Base-by-base conservation (phyloP, 2,329 filamentous ascomycete genomes). In the Cryphonectria nitschkei region DNA sequence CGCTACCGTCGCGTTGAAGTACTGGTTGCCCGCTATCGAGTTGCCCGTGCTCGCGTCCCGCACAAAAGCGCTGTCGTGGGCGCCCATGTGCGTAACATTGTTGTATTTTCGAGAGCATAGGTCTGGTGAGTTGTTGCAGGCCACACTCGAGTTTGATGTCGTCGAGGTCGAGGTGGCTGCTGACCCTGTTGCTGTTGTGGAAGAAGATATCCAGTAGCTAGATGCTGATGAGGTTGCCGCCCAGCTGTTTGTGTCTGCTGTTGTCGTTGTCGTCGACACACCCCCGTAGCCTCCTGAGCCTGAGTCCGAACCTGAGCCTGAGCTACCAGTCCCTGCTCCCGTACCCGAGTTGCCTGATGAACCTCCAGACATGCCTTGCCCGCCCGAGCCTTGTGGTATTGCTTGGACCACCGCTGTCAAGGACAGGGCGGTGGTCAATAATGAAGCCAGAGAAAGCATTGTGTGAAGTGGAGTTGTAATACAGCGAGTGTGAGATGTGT, bases 71-170 rank as follows among this genome's bases (percentile, higher is more conserved):
- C 88, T 90, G 81, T 94, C 87, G 81, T 95, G 93, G 26, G 91
- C 92, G 32, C 92, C 92, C 77, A 95, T 88, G 79, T 95, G 87
- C 3, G 93, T 95, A 75, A 96, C 87, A 75, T 92, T 89, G 81
- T 89, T 90, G 83, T 96, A 96, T 26, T 87, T 82, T 74, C 88
- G 88, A 73, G 82, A 83, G 84, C 93, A 96, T 56, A 96, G 87
- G 60, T 85, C 82, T 0, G 92, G 92, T 0, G 92, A 94, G 84
- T 95, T 95, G 82, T 96, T 96, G 87, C 93, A 96, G 43, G 90
- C 88, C 32, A 80, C 81, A 14, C 79, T 72, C 74, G 82, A 72
- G 74, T 78, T 68, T 68, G 79, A 73, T 74, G 82, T 72, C 74
- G 78, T 68, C 69, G 79, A 73, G 9, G 74, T 41, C 5, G 75